Percentiles rank a stretch among this genome's conserved stretches.
Evolutionary conservation across 257 asterid species (phyloP).

Genomic region (Solanum sejunctum): DNA sequence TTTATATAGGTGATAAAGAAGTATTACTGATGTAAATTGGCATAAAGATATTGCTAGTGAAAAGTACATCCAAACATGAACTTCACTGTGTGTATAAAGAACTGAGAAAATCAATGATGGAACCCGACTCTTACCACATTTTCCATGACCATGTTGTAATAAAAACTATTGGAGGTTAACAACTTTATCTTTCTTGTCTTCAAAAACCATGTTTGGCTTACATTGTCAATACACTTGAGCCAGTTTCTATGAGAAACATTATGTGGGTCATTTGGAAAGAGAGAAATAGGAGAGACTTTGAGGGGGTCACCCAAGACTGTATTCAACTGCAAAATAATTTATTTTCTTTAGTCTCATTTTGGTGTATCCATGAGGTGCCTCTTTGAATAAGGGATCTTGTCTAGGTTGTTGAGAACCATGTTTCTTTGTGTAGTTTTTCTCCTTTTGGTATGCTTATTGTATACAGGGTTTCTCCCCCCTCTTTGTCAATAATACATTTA

Average conservation of each 20-base stretch:
- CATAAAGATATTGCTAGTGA: background rate
- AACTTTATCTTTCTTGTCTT: background rate
- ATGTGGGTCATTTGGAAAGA: background rate
- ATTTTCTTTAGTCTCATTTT: background rate
- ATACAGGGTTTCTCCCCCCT: background rate
- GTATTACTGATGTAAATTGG: background rate
- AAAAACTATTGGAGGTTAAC: background rate
- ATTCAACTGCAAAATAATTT: background rate
- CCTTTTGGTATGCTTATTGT: background rate
- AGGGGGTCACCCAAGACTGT: background rate
- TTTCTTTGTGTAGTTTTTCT: background rate
- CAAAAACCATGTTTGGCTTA: background rate
- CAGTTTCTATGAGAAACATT: background rate
- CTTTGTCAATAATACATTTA: background rate
- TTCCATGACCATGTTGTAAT: background rate
- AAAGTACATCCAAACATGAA: background rate
- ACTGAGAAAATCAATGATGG: background rate
- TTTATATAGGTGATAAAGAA: background rate
- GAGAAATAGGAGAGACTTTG: background rate
- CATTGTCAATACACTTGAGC: background rate
- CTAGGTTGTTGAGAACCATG: background rate
- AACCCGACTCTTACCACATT: background rate
- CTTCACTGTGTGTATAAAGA: background rate
- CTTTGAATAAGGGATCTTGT: background rate
- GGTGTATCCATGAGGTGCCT: background rate